phyloP scores from a whole-genome alignment of 2,329 filamentous ascomycete species.

The Aspergillus sp. region DNA sequence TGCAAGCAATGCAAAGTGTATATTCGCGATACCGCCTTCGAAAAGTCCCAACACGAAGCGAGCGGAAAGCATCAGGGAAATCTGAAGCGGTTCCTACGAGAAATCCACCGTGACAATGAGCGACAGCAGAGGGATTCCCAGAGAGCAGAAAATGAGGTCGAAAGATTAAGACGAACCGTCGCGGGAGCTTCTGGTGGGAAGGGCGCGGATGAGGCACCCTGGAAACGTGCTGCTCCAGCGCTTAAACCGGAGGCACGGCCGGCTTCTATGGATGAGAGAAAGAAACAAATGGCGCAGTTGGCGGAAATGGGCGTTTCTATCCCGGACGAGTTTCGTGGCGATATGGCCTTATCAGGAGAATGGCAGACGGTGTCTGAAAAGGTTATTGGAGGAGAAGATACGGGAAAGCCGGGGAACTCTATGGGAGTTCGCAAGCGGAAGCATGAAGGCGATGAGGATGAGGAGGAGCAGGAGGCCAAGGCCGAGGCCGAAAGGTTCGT shows the following conservation, averaged over 20 bases:
- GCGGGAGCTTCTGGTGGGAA: constrained; percentile 34
- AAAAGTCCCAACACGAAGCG: constrained; percentile 82
- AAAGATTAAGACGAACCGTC: constrained; percentile 75
- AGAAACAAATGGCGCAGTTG: constrained; percentile 80
- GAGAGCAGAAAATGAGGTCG: constrained; percentile 76
- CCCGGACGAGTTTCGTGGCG: constrained; percentile 69
- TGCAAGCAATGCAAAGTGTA: constrained; percentile 93
- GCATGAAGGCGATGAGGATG: constrained; percentile 29
- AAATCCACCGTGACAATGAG: constrained; percentile 81
- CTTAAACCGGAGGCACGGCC: constrained; percentile 28
- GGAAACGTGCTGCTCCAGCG: constrained; percentile 30
- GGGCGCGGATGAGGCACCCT: constrained; percentile 15
- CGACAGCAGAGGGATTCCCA: constrained; percentile 76
- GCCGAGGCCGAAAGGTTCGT: constrained; percentile 25
- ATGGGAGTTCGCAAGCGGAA: constrained; percentile 44
- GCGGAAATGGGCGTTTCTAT: constrained; percentile 81
- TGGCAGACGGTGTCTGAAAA: constrained; percentile 68
- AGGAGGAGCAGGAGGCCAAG: constrained; percentile 37
- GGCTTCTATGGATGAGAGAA: constrained; percentile 62
- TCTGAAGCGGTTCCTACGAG: constrained; percentile 83
- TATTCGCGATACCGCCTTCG: constrained; percentile 88
- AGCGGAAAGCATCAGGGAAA: constrained; percentile 79
- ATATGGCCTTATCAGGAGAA: constrained; percentile 83
- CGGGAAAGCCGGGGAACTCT: constrained; percentile 36
- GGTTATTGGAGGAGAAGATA: constrained; percentile 35